Evolutionary conservation across 148 eudicot genomes (phyloP).

Genomic region (Bassia scoparia): DNA sequence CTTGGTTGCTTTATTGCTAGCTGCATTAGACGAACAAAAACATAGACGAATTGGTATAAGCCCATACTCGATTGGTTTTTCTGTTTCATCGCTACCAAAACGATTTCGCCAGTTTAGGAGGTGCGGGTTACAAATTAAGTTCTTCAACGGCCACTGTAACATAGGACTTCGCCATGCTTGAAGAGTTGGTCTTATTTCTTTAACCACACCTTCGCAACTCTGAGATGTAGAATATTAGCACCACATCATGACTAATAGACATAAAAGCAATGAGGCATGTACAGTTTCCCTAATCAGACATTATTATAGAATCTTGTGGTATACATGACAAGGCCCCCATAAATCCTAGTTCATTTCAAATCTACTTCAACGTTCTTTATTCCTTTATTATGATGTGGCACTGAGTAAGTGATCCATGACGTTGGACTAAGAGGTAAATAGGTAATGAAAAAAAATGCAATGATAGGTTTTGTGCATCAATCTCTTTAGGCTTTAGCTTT

Average conservation of each 20-base stretch:
- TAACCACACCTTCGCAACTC: slow-evolving; percentile 75
- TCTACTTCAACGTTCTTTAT: too few relatives aligned
- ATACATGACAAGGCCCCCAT: background rate
- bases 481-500: background rate
- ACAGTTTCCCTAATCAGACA: background rate
- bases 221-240: slow-evolving; percentile 16
- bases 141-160: slow-evolving; percentile 92
- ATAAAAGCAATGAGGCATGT: background rate
- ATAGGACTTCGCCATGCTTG: slow-evolving; percentile 88
- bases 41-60: slow-evolving; percentile 78
- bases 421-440: too few relatives aligned
- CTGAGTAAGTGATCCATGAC: too few relatives aligned
- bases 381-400: background rate
- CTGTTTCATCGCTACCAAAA: slow-evolving; percentile 87
- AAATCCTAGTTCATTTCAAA: background rate
- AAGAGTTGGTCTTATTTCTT: slow-evolving; percentile 87
- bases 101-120: slow-evolving; percentile 87
- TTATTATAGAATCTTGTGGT: background rate
- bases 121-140: slow-evolving; percentile 90
- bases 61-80: slow-evolving; percentile 94
- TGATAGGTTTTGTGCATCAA: background rate
- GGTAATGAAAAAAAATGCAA: too few relatives aligned
- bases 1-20: slow-evolving; percentile 68
- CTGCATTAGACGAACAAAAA: slow-evolving; percentile 93
- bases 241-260: background rate